Base-by-base conservation (phyloP, 2,329 filamentous ascomycete species). In the Septoria petroselini region DNA sequence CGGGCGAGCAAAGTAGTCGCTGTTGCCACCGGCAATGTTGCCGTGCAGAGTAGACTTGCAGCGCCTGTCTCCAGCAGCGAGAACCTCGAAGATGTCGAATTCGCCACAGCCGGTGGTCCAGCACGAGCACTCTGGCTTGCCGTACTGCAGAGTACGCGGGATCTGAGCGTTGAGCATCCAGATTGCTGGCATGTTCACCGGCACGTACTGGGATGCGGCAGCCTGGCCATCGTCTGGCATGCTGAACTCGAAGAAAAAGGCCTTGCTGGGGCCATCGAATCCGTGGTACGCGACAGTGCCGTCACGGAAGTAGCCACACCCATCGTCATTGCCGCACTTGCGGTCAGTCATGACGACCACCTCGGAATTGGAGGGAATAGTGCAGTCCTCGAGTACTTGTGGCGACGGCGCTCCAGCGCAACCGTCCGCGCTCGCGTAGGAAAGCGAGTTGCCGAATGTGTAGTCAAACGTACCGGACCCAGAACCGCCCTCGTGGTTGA, bases 81-180 rank as follows among this genome's bases (percentile, higher is more conserved):
- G 79, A 18, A 87, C 76, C 71, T 91, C 87, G 62, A 85, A 83
- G 46, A 90, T 76, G 62, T 91, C 87, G 54, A 86, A 80, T 71
- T 91, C 87, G 60, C 85, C 86, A 65, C 86, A 90, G 30, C 80
- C 81, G 62, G 64, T 74, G 9, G 68, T 69, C 85, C 85, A 90
- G 75, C 87, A 91, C 52, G 81, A 86, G 75, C 86, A 91, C 2
- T 71, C 68, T 6, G 71, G 66, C 40, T 72, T 70, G 55, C 76
- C 76, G 71, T 90, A 90, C 67, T 90, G 85, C 4, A 78, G 72
- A 4, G 84, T 83, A 53, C 82, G 82, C 19, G 85, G 81, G 54
- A 91, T 87, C 53, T 80, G 76, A 14, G 80, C 82, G 70, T 91
- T 91, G 53, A 91, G 78, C 41, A 84, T 73, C 87, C 87, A 91